phyloP scores from a whole-genome alignment of 2,329 filamentous ascomycete species.

The Lecanoromycetidae sp. region DNA sequence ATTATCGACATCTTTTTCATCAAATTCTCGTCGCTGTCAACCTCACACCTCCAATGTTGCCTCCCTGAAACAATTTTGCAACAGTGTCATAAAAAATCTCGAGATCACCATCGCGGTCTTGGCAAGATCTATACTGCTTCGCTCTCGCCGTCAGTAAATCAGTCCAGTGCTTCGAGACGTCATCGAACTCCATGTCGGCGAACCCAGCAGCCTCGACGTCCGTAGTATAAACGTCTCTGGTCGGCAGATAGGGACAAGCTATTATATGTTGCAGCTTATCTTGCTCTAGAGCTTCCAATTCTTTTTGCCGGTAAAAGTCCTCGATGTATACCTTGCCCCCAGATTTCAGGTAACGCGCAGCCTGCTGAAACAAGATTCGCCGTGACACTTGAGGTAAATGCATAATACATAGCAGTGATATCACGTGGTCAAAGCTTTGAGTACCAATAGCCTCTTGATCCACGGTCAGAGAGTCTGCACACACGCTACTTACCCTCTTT shows the following conservation, averaged over 20 bases:
- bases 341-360: background rate
- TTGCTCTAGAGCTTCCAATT: background rate
- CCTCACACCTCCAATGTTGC: conserved; percentile 1
- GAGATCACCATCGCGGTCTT: background rate
- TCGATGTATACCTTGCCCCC: conserved; percentile 1
- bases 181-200: background rate
- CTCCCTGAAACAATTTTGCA: background rate
- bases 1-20: background rate
- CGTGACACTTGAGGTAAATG: background rate
- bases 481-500: background rate
- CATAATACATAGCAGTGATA: conserved; percentile 1
- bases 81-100: conserved; percentile 3
- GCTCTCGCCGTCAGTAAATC: background rate
- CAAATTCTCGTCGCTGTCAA: background rate
- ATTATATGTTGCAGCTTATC: background rate
- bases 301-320: background rate
- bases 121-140: background rate
- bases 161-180: background rate
- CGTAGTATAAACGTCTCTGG: background rate
- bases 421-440: background rate
- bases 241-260: conserved; percentile 1
- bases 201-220: background rate
- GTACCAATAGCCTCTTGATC: background rate
- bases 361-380: background rate
- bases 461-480: conserved; percentile 1